Evolutionary conservation across 257 asterid genomes (phyloP), one percentile per base, ranked within the genome.

Genomic region (Ligustrum vulgare): DNA sequence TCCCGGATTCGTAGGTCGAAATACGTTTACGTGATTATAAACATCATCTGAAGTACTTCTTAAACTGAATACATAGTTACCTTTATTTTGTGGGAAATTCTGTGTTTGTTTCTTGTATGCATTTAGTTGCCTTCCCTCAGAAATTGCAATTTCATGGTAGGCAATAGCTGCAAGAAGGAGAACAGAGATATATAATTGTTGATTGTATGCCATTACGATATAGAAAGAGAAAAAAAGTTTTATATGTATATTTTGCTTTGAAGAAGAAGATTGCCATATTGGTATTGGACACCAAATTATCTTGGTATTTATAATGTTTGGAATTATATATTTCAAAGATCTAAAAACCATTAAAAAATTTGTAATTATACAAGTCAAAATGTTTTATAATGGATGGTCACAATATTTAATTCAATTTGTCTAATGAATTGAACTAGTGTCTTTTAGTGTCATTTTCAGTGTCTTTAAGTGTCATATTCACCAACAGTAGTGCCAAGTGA

Each of bases 1-100:
- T 69, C 96, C 94, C 4, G 89, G 91, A 54, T 77, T 56, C 4
- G 90, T 87, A 15, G 88, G 85, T 71, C 82, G 84, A 72, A 84
- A 77, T 60, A 81, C 82, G 25, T 75, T 70, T 18, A 69, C 41
- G 22, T 64, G 41, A 22, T 54, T 51, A 16, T 18, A 1, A 18
- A 0, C 23, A 18, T 18, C 62, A 51, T n/a, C 63, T 16, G 63
- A 54, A 54, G 8, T 16, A 9, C 12, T 16, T 2, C 8, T 51
- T 18, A 51, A 51, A 6, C 23, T 51, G 62, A 60, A 31, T 66
- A 75, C 75, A 34, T 60, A 56, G 56, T 39, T 33, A 20, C 20
- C 39, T 72, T 73, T 20, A 67, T 60, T 67, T 75, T 77, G 74
- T 23, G 82, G 77, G 62, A 37, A 68, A 60, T 4, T 68, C 20